These are phyloP conservation scores for Sicyos edulis DNA, from an alignment of 306 rosid genomes.

Conservation along the genomic window DNA sequence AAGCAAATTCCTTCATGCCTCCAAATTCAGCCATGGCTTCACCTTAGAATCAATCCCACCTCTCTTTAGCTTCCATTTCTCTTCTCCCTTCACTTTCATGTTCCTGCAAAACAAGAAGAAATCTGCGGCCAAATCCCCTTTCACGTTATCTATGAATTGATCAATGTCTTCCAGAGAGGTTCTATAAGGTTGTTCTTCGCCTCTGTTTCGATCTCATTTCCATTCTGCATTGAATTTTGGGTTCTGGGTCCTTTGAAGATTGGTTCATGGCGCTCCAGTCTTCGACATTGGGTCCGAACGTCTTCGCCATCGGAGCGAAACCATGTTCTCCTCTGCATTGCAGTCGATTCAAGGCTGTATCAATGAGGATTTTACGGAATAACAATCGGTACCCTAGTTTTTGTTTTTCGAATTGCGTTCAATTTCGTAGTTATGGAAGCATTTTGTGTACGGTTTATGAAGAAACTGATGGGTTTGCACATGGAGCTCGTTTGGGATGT, in stretches of 20 bases:
- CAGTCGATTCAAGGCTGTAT: conserved; percentile 26
- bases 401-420: conserved; percentile 24
- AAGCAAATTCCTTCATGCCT: background rate
- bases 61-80: background rate
- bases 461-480: conserved; percentile 21
- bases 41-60: background rate
- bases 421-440: conserved; percentile 26
- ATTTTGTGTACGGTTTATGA: conserved; percentile 13
- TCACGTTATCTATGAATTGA: background rate
- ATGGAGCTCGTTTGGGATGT: conserved; percentile 38
- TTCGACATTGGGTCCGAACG: conserved; percentile 25
- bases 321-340: conserved; percentile 25
- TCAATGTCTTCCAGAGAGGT: background rate
- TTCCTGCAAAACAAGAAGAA: background rate
- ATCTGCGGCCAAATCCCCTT: background rate
- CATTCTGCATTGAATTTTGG: conserved; percentile 12
- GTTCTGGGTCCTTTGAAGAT: conserved; percentile 18
- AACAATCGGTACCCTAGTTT: conserved; percentile 26
- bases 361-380: conserved; percentile 33
- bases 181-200: background rate
- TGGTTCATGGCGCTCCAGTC: conserved; percentile 38
- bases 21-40: conserved; percentile 11
- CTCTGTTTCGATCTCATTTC: conserved; percentile 6
- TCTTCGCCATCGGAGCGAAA: conserved; percentile 25
- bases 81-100: background rate